These are phyloP conservation scores for Gynostemma pentaphyllum DNA, from an alignment of 306 rosid species.

Conservation along the genomic window DNA sequence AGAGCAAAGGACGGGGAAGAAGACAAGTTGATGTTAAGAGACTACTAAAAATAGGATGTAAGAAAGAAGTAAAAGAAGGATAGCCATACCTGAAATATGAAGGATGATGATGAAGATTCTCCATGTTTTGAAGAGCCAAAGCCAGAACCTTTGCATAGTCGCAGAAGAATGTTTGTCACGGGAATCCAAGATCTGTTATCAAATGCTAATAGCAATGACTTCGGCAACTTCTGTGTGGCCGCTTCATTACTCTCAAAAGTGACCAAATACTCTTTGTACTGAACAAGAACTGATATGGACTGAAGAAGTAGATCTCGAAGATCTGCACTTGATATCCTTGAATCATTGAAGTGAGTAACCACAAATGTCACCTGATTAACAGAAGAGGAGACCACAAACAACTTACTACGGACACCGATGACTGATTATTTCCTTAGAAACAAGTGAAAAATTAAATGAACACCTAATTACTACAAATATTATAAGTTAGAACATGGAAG, in stretches of 20 bases:
- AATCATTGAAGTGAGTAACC: constrained; percentile 87
- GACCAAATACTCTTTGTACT: constrained; percentile 73
- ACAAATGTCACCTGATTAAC: constrained; percentile 73
- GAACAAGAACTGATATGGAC: constrained; percentile 83
- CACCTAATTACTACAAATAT: background rate
- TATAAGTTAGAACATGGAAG: background rate
- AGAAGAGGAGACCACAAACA: constrained; percentile 14
- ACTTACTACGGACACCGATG: background rate
- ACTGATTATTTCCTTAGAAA: background rate
- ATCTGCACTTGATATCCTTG: constrained; percentile 92
- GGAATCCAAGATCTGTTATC: constrained; percentile 97
- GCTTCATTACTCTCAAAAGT: constrained; percentile 83
- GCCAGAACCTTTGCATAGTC: constrained; percentile 89
- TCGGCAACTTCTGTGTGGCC: constrained; percentile 76
- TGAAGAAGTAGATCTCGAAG: constrained; percentile 95
- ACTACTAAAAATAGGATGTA: background rate
- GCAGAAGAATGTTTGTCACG: constrained; percentile 74
- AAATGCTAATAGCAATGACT: constrained; percentile 73
- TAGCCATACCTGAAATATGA: constrained; percentile 61
- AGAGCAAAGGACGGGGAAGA: constrained; percentile 18
- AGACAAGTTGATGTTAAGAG: constrained; percentile 15
- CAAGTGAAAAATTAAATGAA: background rate
- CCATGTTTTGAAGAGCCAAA: constrained; percentile 85
- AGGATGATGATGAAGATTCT: constrained; percentile 74
- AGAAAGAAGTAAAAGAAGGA: background rate